Conservation (phyloP, 768 basidiomycete species). For the Amanita rubescens region DNA sequence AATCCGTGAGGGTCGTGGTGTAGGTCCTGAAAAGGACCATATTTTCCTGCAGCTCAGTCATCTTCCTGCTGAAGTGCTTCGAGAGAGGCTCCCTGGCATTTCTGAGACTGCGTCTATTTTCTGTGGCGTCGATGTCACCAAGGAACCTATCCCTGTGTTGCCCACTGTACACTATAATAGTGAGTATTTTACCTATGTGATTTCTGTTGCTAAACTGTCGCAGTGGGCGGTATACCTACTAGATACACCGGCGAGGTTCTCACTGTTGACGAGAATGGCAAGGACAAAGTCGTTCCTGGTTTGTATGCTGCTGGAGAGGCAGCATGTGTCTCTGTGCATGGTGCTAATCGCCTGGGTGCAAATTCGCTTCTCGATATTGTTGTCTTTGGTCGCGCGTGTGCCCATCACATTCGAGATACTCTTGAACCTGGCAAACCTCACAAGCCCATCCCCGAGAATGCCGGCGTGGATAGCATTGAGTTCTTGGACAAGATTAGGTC, state of each 20-base stretch:
- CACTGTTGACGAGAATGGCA: conserved; percentile 80
- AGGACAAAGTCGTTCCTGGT: conserved; percentile 92
- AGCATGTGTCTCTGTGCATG: conserved; percentile 97
- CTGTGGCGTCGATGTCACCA: conserved; percentile 97
- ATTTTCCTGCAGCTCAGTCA: conserved; percentile 95
- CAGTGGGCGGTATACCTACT: conserved; percentile 99
- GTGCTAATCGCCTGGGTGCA: conserved; percentile 98
- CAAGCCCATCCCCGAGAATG: conserved; percentile 78
- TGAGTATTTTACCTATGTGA: conserved; percentile 32
- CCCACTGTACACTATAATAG: conserved; percentile 99
- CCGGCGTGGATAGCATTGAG: conserved; percentile 78
- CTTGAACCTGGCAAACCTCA: conserved; percentile 87
- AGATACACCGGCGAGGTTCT: conserved; percentile 97
- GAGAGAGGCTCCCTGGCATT: conserved; percentile 96
- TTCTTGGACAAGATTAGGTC: conserved; percentile 83
- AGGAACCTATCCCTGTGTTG: conserved; percentile 97
- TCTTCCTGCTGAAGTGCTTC: conserved; percentile 90
- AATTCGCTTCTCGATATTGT: conserved; percentile 99
- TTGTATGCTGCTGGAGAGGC: conserved; percentile 99
- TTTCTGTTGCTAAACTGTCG: conserved; percentile 6
- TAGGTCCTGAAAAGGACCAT: conserved; percentile 98
- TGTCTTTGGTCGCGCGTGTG: conserved; percentile 98
- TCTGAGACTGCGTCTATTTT: conserved; percentile 99
- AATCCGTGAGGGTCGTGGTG: conserved; percentile 97
- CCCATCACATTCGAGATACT: conserved; percentile 93